Percentiles rank a stretch among this genome's conserved stretches.
Evolutionary conservation across 2,329 filamentous ascomycete species (phyloP).

Genomic region (Penicillium sp.): DNA sequence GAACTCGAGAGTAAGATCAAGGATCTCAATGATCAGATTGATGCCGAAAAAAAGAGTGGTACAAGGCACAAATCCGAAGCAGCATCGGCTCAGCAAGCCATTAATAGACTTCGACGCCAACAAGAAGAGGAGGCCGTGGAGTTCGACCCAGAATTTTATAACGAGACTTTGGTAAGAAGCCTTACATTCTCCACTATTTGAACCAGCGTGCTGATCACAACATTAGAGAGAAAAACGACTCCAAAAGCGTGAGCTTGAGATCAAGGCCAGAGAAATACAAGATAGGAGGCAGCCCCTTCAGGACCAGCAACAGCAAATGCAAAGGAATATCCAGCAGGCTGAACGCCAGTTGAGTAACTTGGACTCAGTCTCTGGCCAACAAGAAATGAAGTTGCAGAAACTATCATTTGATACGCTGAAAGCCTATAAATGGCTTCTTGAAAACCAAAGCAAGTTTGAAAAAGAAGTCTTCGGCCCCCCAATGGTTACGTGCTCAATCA

Average conservation of each 20-base stretch:
- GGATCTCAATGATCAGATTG: slow-evolving; percentile 40
- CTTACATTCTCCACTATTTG: not conserved
- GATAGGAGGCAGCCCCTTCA: slow-evolving; percentile 32
- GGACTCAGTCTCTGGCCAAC: slow-evolving; percentile 72
- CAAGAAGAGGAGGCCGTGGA: slow-evolving; percentile 61
- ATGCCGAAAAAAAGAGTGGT: slow-evolving; percentile 53
- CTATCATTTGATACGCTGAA: slow-evolving; percentile 62
- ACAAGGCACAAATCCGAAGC: slow-evolving; percentile 54
- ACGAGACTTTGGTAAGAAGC: slow-evolving; percentile 66
- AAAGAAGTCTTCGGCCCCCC: slow-evolving; percentile 78
- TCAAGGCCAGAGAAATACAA: slow-evolving; percentile 44
- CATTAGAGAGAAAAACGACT: slow-evolving; percentile 56
- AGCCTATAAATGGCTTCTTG: slow-evolving; percentile 80
- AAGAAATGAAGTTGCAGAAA: slow-evolving; percentile 62
- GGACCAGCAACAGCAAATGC: slow-evolving; percentile 36
- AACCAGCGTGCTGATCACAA: slow-evolving; percentile 21
- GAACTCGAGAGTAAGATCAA: slow-evolving; percentile 39
- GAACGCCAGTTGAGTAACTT: slow-evolving; percentile 57
- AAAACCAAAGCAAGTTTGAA: slow-evolving; percentile 67
- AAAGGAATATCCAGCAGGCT: slow-evolving; percentile 40
- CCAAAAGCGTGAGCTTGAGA: slow-evolving; percentile 35
- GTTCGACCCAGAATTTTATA: slow-evolving; percentile 69
- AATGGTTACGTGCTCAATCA: slow-evolving; percentile 75
- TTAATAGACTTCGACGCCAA: slow-evolving; percentile 63
- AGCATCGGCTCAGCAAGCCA: slow-evolving; percentile 51